Evolutionary conservation across 1,284 basidiomycete species (phyloP), one percentile per base, ranked within the genome.

Genomic region (Cystobasidium slooffiae): DNA sequence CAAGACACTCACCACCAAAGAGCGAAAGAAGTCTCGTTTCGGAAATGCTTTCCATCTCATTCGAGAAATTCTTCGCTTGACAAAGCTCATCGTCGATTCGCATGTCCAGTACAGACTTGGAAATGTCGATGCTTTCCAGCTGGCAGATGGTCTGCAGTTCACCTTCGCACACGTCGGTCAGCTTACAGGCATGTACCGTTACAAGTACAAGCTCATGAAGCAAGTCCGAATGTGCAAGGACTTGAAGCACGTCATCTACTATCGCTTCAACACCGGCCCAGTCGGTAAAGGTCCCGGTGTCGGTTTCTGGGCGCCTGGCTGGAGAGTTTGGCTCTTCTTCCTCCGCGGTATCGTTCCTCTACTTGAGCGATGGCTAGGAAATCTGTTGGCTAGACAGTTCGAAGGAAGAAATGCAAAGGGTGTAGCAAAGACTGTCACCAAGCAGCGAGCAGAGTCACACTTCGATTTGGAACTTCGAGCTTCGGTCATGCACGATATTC

Each of bases 171-270:
- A 99, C 82, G 93, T 99, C 76, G 97, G 96, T 81, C 96, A 97
- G 44, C 85, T 99, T 75, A 99, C 97, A 7, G 97, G 97, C 80
- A 97, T 98, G 93, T 99, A 99, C 84, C 89, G 97, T 39, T 85
- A 98, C 87, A 99, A 98, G 86, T 98, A 98, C 86, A 65, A 65
- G 90, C 86, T 99, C 77, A 99, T 99, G 97, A 88, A 93, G 81
- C 97, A 99, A 88, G 95, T 99, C 62, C 91, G 97, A 76, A 95
- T 96, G 90, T 97, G 94, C 81, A 99, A 99, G 88, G 97, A 99
- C 83, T 84, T 99, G 81, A 99, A 99, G 86, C 94, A 98, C 82
- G 84, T 98, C 78, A 95, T 94, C 83, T 83, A 83, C 77, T 96
- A 96, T 81, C 92, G 94, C 75, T 99, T 99, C 88, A 99, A 99